A percentile compares a stretch with the other conserved stretches of the same genome.
Conservation (phyloP, 1,284 basidiomycete genomes). For the Agroathelia rolfsii region DNA sequence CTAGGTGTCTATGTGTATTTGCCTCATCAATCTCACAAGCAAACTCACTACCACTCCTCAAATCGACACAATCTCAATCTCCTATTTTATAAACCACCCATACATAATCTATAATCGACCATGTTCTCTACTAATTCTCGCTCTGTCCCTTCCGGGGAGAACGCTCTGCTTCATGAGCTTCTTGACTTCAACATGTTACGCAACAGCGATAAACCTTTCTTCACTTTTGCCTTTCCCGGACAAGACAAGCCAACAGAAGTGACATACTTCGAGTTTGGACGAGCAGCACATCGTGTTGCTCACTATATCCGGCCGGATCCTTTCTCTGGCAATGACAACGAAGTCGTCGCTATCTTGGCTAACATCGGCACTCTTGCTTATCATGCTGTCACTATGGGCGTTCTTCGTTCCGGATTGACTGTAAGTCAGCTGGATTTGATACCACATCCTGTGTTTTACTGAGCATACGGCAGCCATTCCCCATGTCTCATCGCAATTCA, state of each 20-base stretch:
- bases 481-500: slow-evolving; percentile 24
- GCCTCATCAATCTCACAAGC: too few species aligned
- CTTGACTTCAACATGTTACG: slow-evolving; percentile 14
- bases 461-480: slow-evolving; percentile 23
- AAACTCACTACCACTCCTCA: too few species aligned
- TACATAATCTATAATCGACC: too few species aligned
- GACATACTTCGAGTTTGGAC: slow-evolving; percentile 20
- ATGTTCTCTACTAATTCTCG: too few species aligned
- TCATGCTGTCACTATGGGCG: slow-evolving; percentile 19
- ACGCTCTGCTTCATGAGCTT: slow-evolving; percentile 17
- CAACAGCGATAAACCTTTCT: slow-evolving; percentile 15
- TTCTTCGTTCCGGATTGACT: slow-evolving; percentile 21
- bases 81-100: too few species aligned
- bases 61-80: too few species aligned
- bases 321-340: slow-evolving; percentile 16
- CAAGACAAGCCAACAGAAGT: slow-evolving; percentile 12
- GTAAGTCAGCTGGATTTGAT: slow-evolving; percentile 11
- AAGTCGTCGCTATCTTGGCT: slow-evolving; percentile 24
- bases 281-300: slow-evolving; percentile 23
- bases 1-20: too few species aligned
- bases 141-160: too few species aligned
- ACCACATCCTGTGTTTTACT: not conserved
- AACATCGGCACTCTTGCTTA: slow-evolving; percentile 24
- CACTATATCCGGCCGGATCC: slow-evolving; percentile 18
- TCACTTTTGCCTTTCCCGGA: slow-evolving; percentile 10